phyloP scores from a whole-genome alignment of 441 rosid species.

The Populus trichocarpa region DNA sequence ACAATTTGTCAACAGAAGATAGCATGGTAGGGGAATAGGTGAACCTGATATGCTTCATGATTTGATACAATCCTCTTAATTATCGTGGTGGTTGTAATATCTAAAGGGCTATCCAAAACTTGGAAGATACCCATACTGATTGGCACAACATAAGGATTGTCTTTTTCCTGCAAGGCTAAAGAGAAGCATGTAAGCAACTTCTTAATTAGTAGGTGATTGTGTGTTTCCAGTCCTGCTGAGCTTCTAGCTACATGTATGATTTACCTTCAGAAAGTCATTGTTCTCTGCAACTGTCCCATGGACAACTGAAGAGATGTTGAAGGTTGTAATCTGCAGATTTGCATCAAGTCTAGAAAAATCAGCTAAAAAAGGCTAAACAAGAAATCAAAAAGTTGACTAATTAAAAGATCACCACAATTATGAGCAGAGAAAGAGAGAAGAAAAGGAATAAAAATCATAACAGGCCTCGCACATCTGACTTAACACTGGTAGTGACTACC shows the following conservation, averaged over 20 bases:
- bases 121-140: conserved; percentile 53
- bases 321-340: conserved; percentile 56
- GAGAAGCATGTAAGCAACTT: not conserved
- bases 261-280: conserved; percentile 49
- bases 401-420: not conserved
- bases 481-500: not conserved
- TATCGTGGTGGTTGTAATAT: conserved; percentile 63
- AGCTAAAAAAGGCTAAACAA: not conserved
- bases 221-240: not conserved
- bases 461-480: not conserved
- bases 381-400: not conserved
- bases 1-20: not conserved
- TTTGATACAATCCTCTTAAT: conserved; percentile 63
- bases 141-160: conserved; percentile 57
- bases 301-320: conserved; percentile 55
- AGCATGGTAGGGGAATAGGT: not conserved
- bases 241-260: not conserved
- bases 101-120: conserved; percentile 58
- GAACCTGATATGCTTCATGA: conserved; percentile 61
- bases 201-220: not conserved
- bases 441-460: too few relatives aligned
- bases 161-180: conserved; percentile 35
- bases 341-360: not conserved
- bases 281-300: conserved; percentile 71
- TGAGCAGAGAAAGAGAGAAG: not conserved